Base-by-base conservation (phyloP, 352 stramenopile species). In the Phytophthora pinifolia region DNA sequence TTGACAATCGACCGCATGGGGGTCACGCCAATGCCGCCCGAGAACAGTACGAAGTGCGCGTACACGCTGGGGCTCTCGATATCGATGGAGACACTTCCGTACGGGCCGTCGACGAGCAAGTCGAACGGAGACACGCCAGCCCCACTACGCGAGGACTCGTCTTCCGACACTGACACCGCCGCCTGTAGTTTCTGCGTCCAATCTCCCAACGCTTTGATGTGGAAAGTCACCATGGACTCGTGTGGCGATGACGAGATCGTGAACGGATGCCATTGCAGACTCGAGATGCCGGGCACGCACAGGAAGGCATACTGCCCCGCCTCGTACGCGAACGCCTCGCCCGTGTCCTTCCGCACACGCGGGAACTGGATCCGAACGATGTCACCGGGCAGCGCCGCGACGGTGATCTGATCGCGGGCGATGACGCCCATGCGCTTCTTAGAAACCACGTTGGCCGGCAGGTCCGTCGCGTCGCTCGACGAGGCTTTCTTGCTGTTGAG, bases 181-280 rank as follows among this genome's bases (percentile, higher is more conserved):
- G 60, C 22, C 3, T 63, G 46, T 4, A 87, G 65, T 30, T 62
- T 65, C 4, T 54, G 50, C 12, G 79, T 87, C 76, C 79, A 87
- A 42, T 89, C 74, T 8, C 79, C 76, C 0, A 72, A 22, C 4
- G 60, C 51, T 22, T 69, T 73, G 52, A 91, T 78, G 53, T 85
- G 76, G 44, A 91, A 66, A 1, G 62, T 76, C 10, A 86, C 59
- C 54, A 75, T 59, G 36, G 64, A n/a, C 67, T 91, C 75, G 27
- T 67, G 48, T 2, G 82, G 81, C 1, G 76, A 73, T 13, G 73
- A 89, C 10, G 78, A 86, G 33, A 96, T 79, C 14, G 80, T 89
- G 63, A 94, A 94, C 38, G 86, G 86, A 55, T 96, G 86, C 83
- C 83, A 96, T 64, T 94, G 59, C 3, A 80, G 43, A 15, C 41